Conservation (phyloP, 2,329 filamentous ascomycete species). For the Trichothecium roseum region DNA sequence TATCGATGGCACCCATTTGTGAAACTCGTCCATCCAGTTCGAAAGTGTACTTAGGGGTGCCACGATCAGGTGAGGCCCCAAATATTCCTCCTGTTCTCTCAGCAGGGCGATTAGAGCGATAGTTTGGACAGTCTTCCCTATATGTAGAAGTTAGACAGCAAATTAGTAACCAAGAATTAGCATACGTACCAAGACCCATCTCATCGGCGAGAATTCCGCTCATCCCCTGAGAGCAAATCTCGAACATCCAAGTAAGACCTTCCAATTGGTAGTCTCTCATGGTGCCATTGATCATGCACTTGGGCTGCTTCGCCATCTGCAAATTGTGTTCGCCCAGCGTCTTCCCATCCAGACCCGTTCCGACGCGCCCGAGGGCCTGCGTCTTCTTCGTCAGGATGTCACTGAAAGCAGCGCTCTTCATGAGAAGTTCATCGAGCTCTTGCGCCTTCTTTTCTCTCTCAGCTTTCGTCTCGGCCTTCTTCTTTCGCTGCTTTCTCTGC, state of each 20-base stretch:
- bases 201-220: constrained; percentile 89
- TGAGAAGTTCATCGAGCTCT: constrained; percentile 48
- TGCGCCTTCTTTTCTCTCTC: constrained; percentile 48
- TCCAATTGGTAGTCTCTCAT: constrained; percentile 95
- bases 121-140: constrained; percentile 83
- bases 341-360: constrained; percentile 49
- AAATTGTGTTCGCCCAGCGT: constrained; percentile 55
- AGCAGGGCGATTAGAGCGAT: constrained; percentile 81
- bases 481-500: constrained; percentile 28
- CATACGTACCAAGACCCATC: constrained; percentile 63
- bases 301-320: constrained; percentile 75
- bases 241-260: constrained; percentile 90
- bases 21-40: constrained; percentile 94
- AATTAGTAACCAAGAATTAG: background rate
- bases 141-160: background rate
- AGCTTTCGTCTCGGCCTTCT: constrained; percentile 38
- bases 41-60: constrained; percentile 84
- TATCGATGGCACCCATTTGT: constrained; percentile 79
- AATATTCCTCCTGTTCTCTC: constrained; percentile 73
- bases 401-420: constrained; percentile 49
- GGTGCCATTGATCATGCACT: constrained; percentile 71
- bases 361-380: constrained; percentile 50
- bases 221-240: constrained; percentile 68
- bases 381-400: constrained; percentile 56
- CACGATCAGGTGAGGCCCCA: constrained; percentile 81